Evolutionary conservation across 345 rosid species (phyloP).

Genomic region (Limnanthes douglasii): DNA sequence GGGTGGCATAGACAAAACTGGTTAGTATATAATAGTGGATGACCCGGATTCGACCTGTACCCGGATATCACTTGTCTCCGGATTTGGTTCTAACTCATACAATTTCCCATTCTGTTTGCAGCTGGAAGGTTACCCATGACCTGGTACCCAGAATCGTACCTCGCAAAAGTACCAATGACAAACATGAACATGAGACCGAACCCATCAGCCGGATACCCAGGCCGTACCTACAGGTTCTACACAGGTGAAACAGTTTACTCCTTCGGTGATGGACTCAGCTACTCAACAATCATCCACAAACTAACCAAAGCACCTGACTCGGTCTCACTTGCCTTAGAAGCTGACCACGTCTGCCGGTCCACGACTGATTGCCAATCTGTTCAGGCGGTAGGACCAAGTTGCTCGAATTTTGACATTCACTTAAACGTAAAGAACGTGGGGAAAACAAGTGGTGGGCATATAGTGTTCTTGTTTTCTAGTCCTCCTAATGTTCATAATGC

Average conservation of each 20-base stretch:
- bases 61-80: too few relatives aligned
- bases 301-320: constrained; percentile 39
- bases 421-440: constrained; percentile 41
- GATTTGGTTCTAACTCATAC: too few relatives aligned
- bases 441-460: constrained; percentile 36
- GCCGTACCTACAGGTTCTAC: constrained; percentile 83
- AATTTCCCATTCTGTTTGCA: constrained; percentile 13
- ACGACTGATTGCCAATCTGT: constrained; percentile 49
- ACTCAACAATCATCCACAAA: constrained; percentile 34
- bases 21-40: too few relatives aligned
- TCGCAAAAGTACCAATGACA: constrained; percentile 70
- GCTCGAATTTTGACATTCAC: constrained; percentile 37
- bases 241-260: constrained; percentile 65
- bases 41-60: too few relatives aligned
- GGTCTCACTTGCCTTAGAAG: constrained; percentile 29
- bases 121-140: constrained; percentile 95
- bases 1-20: too few relatives aligned
- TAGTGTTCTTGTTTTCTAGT: constrained; percentile 53
- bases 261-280: constrained; percentile 89
- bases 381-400: constrained; percentile 22
- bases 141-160: constrained; percentile 84
- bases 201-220: constrained; percentile 62
- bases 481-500: constrained; percentile 62
- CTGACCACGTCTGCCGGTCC: constrained; percentile 36
- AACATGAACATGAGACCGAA: constrained; percentile 94